Conservation (phyloP, 2,329 filamentous ascomycete species). For the Penicillium brasilianum region DNA sequence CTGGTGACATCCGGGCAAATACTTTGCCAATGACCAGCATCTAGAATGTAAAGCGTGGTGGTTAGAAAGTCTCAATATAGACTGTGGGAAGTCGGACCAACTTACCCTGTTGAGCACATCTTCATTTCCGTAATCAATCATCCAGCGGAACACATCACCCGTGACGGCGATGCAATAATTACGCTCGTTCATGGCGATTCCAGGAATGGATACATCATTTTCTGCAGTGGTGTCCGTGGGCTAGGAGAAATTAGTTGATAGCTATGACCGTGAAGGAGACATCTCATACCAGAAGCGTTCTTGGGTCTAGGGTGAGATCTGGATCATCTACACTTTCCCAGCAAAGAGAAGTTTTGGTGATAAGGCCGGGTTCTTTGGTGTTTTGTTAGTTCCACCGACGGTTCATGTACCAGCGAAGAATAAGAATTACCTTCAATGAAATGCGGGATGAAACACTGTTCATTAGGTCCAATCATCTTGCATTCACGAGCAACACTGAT, state of each 20-base stretch:
- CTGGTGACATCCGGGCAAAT: slow-evolving; percentile 97
- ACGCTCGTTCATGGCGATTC: slow-evolving; percentile 77
- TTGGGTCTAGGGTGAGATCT: slow-evolving; percentile 75
- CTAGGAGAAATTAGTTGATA: slow-evolving; percentile 45
- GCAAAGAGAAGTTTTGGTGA: slow-evolving; percentile 72
- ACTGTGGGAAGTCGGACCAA: slow-evolving; percentile 19
- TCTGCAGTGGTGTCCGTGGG: slow-evolving; percentile 74
- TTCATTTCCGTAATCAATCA: slow-evolving; percentile 87
- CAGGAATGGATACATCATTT: slow-evolving; percentile 81
- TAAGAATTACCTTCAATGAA: slow-evolving; percentile 71
- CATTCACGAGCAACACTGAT: slow-evolving; percentile 95
- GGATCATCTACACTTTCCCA: slow-evolving; percentile 97
- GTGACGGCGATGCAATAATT: slow-evolving; percentile 90
- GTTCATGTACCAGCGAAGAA: slow-evolving; percentile 9
- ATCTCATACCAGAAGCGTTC: slow-evolving; percentile 68
- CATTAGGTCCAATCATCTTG: slow-evolving; percentile 75
- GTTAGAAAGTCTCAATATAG: not conserved
- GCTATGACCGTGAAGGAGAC: not conserved
- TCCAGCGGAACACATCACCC: slow-evolving; percentile 95
- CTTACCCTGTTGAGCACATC: slow-evolving; percentile 72
- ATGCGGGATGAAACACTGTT: slow-evolving; percentile 91
- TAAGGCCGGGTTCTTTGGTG: slow-evolving; percentile 67
- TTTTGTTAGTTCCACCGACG: slow-evolving; percentile 9
- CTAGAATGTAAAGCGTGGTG: slow-evolving; percentile 44
- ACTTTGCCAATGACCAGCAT: slow-evolving; percentile 93